Conservation (phyloP, 495 filamentous ascomycete genomes). For the Hypomontagnella submonticulosa region DNA sequence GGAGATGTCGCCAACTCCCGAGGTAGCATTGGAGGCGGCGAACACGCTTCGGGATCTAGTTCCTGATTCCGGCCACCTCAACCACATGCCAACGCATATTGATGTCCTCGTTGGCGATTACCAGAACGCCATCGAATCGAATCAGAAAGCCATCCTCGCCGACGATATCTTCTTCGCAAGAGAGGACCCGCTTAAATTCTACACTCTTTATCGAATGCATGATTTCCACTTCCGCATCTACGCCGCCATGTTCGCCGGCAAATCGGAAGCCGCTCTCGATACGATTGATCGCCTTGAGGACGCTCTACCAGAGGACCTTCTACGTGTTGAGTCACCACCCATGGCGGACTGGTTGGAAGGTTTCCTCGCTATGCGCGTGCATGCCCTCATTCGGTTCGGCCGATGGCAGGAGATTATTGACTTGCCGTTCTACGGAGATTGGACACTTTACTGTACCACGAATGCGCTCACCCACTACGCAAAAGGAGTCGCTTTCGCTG, state of each 20-base stretch:
- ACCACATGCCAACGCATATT: conserved; percentile 78
- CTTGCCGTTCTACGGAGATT: conserved; percentile 61
- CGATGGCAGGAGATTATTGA: conserved; percentile 68
- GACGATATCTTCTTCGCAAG: conserved; percentile 68
- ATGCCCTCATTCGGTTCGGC: conserved; percentile 74
- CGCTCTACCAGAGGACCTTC: conserved; percentile 67
- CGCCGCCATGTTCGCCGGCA: conserved; percentile 75
- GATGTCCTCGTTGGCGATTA: conserved; percentile 77
- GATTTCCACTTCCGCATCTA: conserved; percentile 76
- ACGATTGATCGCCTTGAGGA: conserved; percentile 62
- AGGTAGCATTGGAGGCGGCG: conserved; percentile 65
- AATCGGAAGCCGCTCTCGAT: conserved; percentile 65
- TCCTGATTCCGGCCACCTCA: conserved; percentile 75
- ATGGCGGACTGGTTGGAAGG: conserved; percentile 80
- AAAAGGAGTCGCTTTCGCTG: conserved; percentile 71
- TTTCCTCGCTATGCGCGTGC: conserved; percentile 69
- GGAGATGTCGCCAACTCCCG: conserved; percentile 75
- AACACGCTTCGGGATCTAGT: conserved; percentile 70
- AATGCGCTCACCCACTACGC: conserved; percentile 73
- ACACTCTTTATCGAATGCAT: conserved; percentile 74
- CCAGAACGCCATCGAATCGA: conserved; percentile 67
- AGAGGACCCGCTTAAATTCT: conserved; percentile 68
- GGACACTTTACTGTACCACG: conserved; percentile 68
- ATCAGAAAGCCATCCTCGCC: conserved; percentile 69
- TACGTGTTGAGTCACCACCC: conserved; percentile 70